Percentiles rank a stretch among this genome's conserved stretches.
Conservation (phyloP, 2,329 filamentous ascomycete genomes). For the Fusarium coffeatum region DNA sequence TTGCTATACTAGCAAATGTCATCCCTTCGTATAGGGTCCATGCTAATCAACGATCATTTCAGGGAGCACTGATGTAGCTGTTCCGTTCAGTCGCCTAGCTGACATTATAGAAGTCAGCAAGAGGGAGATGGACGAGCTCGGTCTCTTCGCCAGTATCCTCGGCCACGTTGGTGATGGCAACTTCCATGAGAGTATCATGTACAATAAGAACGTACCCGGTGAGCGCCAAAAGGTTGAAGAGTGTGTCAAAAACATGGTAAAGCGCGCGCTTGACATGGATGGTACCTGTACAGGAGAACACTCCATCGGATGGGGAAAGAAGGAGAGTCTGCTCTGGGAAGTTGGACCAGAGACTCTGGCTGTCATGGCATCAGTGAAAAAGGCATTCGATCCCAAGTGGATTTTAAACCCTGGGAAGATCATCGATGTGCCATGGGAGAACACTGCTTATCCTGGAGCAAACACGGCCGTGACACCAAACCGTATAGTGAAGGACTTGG, state of each 20-base stretch:
- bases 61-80: slow-evolving; percentile 86
- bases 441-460: slow-evolving; percentile 34
- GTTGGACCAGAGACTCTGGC: slow-evolving; percentile 82
- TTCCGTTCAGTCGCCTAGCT: slow-evolving; percentile 79
- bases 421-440: slow-evolving; percentile 72
- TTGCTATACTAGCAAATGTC: neutral
- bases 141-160: slow-evolving; percentile 86
- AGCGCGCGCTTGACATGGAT: slow-evolving; percentile 92
- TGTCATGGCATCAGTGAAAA: slow-evolving; percentile 87
- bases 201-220: slow-evolving; percentile 74
- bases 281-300: slow-evolving; percentile 93
- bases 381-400: slow-evolving; percentile 85
- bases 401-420: slow-evolving; percentile 95
- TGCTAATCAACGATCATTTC: neutral
- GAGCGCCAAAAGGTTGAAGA: slow-evolving; percentile 81
- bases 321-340: slow-evolving; percentile 80
- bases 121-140: slow-evolving; percentile 86
- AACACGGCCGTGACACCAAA: slow-evolving; percentile 44
- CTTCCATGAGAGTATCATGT: slow-evolving; percentile 94
- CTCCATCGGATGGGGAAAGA: slow-evolving; percentile 87
- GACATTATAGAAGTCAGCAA: slow-evolving; percentile 86
- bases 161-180: slow-evolving; percentile 95
- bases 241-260: slow-evolving; percentile 90
- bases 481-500: slow-evolving; percentile 22
- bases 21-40: no score